Evolutionary conservation across 345 rosid genomes (phyloP).

Genomic region (Angophora floribunda): DNA sequence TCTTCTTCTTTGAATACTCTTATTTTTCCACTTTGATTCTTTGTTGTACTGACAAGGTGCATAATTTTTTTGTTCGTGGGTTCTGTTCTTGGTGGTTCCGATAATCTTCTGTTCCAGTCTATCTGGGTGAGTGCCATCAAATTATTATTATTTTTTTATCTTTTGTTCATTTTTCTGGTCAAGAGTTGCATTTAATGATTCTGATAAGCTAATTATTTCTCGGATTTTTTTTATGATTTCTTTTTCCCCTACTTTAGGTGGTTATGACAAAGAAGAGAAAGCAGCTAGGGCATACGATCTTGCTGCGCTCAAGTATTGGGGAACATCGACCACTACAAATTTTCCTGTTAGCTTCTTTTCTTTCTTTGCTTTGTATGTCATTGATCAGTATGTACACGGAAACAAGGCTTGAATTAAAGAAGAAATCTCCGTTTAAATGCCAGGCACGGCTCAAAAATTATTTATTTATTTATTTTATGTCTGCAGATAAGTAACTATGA

Average conservation of each 20-base stretch:
- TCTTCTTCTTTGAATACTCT: not conserved
- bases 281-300: conserved; percentile 97
- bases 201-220: not conserved
- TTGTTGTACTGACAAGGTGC: not conserved
- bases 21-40: not conserved
- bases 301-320: conserved; percentile 98
- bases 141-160: not conserved
- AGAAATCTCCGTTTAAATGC: not conserved
- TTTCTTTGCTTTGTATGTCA: not conserved
- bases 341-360: conserved; percentile 47
- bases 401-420: not conserved
- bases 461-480: not conserved
- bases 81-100: not conserved
- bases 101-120: conserved; percentile 36
- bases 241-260: conserved; percentile 34
- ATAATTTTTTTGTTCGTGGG: not conserved
- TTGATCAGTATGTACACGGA: not conserved
- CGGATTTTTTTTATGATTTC: not conserved
- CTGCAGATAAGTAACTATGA: conserved; percentile 84
- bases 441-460: not conserved
- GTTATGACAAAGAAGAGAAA: conserved; percentile 99
- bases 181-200: not conserved
- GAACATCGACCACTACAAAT: conserved; percentile 91
- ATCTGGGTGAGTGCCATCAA: conserved; percentile 53
- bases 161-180: not conserved